Conservation (phyloP, 2,329 filamentous ascomycete species). For the Aspergillus sclerotialis region DNA sequence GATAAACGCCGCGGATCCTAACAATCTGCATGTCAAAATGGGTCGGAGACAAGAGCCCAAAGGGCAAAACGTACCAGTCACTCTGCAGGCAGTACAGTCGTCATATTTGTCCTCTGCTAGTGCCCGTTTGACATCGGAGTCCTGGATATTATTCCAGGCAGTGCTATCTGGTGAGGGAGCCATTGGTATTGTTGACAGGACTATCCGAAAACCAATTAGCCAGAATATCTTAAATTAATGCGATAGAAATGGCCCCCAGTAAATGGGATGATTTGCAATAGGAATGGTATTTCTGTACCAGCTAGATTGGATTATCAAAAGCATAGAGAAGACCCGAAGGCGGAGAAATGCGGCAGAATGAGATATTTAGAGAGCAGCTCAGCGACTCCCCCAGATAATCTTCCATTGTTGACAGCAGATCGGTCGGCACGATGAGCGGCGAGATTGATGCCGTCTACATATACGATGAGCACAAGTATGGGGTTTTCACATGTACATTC, state of each 20-base stretch:
- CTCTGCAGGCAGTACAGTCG: conserved; percentile 64
- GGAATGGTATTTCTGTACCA: no score
- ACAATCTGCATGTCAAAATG: conserved; percentile 4
- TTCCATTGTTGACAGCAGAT: no score
- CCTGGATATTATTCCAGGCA: conserved; percentile 42
- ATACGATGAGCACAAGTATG: conserved; percentile 89
- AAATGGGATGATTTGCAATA: no score
- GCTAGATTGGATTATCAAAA: no score
- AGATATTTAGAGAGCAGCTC: conserved; percentile 2
- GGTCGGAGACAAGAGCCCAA: neutral
- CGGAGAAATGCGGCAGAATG: conserved; percentile 28
- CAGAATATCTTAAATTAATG: no score
- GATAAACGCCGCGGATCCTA: conserved; percentile 68
- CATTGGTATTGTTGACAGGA: conserved; percentile 37
- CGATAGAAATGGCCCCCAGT: no score
- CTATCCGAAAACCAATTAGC: no score
- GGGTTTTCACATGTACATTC: neutral
- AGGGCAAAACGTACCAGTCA: conserved; percentile 54
- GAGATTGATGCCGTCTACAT: conserved; percentile 94
- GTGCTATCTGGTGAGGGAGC: conserved; percentile 38
- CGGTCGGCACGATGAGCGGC: conserved; percentile 68
- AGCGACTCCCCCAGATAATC: conserved; percentile 15
- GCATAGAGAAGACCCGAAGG: no score
- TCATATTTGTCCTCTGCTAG: conserved; percentile 38
- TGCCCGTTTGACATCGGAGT: conserved; percentile 56